These are phyloP conservation scores for Salinomyces thailandicus DNA, from an alignment of 2,329 filamentous ascomycete genomes.

Conservation along the genomic window DNA sequence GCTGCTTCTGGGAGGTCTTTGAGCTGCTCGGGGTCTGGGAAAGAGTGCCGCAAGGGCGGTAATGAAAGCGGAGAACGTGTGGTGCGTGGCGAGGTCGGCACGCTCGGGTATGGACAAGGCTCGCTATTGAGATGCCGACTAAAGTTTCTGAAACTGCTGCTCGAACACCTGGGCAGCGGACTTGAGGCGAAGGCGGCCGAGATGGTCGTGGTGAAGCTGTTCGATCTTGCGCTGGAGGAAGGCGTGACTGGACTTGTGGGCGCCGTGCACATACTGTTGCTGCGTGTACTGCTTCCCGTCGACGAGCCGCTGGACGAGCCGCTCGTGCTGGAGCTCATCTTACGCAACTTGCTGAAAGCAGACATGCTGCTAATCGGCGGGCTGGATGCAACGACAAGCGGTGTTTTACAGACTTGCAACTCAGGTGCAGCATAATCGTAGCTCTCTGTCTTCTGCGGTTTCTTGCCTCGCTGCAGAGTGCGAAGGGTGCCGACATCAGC, in stretches of 20 bases:
- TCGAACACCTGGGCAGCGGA: slow-evolving; percentile 9
- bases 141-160: slow-evolving; percentile 22
- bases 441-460: slow-evolving; percentile 53
- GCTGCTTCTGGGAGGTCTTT: slow-evolving; percentile 28
- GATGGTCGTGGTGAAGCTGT: slow-evolving; percentile 15
- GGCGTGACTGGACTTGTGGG: slow-evolving; percentile 16
- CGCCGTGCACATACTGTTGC: slow-evolving; percentile 19
- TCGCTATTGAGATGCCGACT: slow-evolving; percentile 22
- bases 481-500: slow-evolving; percentile 46
- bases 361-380: slow-evolving; percentile 20
- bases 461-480: slow-evolving; percentile 43
- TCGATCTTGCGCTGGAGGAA: slow-evolving; percentile 14
- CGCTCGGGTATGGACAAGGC: slow-evolving; percentile 3
- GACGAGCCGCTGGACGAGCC: slow-evolving; percentile 26
- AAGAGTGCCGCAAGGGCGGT: slow-evolving; percentile 20
- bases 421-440: slow-evolving; percentile 69
- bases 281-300: slow-evolving; percentile 19
- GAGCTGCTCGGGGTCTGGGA: slow-evolving; percentile 33
- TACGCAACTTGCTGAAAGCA: slow-evolving; percentile 21
- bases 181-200: slow-evolving; percentile 11
- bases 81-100: slow-evolving; percentile 8
- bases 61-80: slow-evolving; percentile 1
- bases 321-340: slow-evolving; percentile 20
- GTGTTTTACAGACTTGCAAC: slow-evolving; percentile 38
- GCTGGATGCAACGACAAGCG: slow-evolving; percentile 27